Evolutionary conservation across 148 eudicot genomes (phyloP).

Genomic region (Rhododendron griersonianum): DNA sequence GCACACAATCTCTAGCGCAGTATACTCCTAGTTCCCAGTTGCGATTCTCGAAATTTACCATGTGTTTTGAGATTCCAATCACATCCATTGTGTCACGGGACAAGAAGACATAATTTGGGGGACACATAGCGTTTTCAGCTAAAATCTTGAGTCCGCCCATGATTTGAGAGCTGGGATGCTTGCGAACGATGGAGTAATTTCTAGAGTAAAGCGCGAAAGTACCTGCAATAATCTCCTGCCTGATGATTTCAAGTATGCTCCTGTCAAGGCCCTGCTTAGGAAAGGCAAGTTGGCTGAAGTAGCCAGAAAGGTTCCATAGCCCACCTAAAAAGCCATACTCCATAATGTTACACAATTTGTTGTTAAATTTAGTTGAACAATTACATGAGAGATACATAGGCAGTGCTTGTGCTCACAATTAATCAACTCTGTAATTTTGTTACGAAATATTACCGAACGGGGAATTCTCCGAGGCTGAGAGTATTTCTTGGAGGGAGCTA

Average conservation of each 20-base stretch:
- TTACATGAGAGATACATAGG: not conserved
- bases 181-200: not conserved
- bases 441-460: constrained; percentile 10
- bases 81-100: not conserved
- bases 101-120: not conserved
- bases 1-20: not conserved
- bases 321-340: constrained; percentile 20
- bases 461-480: constrained; percentile 17
- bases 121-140: not conserved
- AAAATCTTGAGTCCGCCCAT: not conserved
- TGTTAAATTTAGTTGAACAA: not conserved
- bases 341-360: not conserved
- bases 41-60: not conserved
- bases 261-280: constrained; percentile 30
- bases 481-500: not conserved
- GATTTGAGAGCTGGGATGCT: not conserved
- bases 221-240: constrained; percentile 37
- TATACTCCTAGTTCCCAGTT: not conserved
- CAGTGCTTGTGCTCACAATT: not conserved
- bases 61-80: not conserved
- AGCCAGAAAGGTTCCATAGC: constrained; percentile 36
- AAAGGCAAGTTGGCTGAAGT: constrained; percentile 35
- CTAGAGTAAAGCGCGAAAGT: not conserved
- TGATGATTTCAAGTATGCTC: constrained; percentile 24
- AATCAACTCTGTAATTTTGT: not conserved